These are phyloP conservation scores for Beauveria sp. DNA, from an alignment of 2,329 filamentous ascomycete genomes.

Conservation along the genomic window DNA sequence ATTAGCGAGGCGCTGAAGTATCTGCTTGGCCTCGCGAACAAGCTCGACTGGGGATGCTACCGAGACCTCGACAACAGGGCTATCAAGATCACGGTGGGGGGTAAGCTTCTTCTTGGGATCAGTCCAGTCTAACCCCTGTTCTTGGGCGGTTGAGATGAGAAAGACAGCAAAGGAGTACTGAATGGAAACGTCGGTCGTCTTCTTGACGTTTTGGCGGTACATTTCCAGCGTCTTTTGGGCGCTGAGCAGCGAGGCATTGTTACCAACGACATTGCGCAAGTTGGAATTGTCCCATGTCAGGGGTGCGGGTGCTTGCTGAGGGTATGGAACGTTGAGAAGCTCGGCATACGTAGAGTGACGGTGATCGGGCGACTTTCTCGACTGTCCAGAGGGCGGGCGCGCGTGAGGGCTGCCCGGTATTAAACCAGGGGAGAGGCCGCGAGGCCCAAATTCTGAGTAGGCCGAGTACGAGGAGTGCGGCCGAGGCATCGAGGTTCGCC, in stretches of 20 bases:
- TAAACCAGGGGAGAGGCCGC: constrained; percentile 53
- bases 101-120: constrained; percentile 38
- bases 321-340: constrained; percentile 63
- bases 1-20: constrained; percentile 78
- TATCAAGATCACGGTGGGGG: constrained; percentile 40
- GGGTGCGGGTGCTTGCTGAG: constrained; percentile 63
- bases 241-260: constrained; percentile 83
- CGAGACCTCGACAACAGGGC: constrained; percentile 37
- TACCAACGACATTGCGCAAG: constrained; percentile 71
- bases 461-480: constrained; percentile 72
- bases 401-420: constrained; percentile 34
- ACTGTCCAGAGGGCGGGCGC: constrained; percentile 41
- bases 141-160: constrained; percentile 81
- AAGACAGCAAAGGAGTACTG: constrained; percentile 97
- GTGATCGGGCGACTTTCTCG: constrained; percentile 48
- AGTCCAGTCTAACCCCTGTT: constrained; percentile 54
- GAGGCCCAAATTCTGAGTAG: constrained; percentile 58
- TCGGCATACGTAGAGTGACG: constrained; percentile 50
- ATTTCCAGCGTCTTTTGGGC: constrained; percentile 93
- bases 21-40: constrained; percentile 78
- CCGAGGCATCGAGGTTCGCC: constrained; percentile 53
- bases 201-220: constrained; percentile 96
- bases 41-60: constrained; percentile 57
- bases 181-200: constrained; percentile 81
- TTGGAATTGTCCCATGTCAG: constrained; percentile 72